Evolutionary conservation across 1,139 yeast genomes (phyloP).

Genomic region (Pichia sp.): DNA sequence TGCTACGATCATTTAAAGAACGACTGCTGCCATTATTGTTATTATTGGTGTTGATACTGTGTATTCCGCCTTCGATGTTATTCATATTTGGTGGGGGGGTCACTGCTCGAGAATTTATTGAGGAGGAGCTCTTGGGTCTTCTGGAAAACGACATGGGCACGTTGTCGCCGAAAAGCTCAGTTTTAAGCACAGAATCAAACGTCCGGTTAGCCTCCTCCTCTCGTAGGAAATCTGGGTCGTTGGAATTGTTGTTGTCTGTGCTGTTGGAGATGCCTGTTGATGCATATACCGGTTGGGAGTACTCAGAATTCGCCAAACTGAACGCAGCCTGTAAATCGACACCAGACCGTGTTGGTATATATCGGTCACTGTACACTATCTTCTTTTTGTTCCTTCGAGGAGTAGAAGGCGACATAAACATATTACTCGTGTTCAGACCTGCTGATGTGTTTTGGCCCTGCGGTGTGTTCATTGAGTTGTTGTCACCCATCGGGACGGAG

Average conservation of each 20-base stretch:
- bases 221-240: constrained; percentile 62
- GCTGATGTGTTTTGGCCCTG: constrained; percentile 10
- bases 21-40: constrained; percentile 10
- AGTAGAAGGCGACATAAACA: constrained; percentile 29
- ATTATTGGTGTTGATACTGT: constrained; percentile 12
- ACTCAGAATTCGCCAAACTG: constrained; percentile 42
- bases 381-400: constrained; percentile 39
- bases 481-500: constrained; percentile 4
- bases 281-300: constrained; percentile 4
- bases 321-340: constrained; percentile 86
- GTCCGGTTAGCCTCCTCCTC: constrained; percentile 85
- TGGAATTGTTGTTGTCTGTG: constrained; percentile 33
- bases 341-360: constrained; percentile 82
- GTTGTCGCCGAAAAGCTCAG: constrained; percentile 82
- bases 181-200: constrained; percentile 78
- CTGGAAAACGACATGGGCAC: constrained; percentile 35
- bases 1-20: constrained; percentile 20
- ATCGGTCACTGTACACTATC: constrained; percentile 69
- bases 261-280: constrained; percentile 5
- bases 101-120: constrained; percentile 21
- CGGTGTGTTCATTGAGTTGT: constrained; percentile 22
- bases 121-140: constrained; percentile 17
- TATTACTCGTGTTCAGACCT: constrained; percentile 10
- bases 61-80: constrained; percentile 5
- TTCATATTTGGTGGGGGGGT: constrained; percentile 28